Percentiles rank a stretch among this genome's conserved stretches.
These are phyloP conservation scores for Tetraselmis striata DNA, from an alignment of 139 green algal genomes.

Conservation along the genomic window DNA sequence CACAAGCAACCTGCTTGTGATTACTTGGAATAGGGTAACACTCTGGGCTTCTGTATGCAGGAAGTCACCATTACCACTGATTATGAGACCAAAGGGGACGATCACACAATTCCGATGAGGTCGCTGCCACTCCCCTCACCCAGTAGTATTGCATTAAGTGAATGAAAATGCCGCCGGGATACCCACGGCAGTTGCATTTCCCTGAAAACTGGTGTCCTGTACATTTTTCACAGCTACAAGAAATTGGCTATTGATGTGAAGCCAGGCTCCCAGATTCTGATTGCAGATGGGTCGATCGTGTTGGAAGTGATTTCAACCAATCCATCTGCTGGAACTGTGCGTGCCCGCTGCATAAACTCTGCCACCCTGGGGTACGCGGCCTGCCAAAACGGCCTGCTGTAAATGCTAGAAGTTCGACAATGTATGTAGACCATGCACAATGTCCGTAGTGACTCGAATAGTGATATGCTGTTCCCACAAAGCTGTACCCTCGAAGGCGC, in stretches of 20 bases:
- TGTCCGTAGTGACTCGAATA: no score
- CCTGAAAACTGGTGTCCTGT: neutral
- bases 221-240: conserved; percentile 59
- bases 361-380: conserved; percentile 72
- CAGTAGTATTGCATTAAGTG: neutral
- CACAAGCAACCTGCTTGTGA: neutral
- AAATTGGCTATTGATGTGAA: conserved; percentile 82
- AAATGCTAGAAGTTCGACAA: neutral
- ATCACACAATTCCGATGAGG: conserved; percentile 78
- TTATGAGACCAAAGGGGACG: conserved; percentile 76
- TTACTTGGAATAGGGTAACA: neutral
- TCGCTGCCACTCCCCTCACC: conserved; percentile 16
- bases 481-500: no score
- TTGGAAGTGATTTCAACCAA: conserved; percentile 84
- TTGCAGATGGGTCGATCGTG: conserved; percentile 91
- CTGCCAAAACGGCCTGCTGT: neutral
- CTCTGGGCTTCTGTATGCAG: conserved; percentile 27
- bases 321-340: conserved; percentile 66
- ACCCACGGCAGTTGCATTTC: neutral
- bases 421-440: no score
- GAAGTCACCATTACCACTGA: conserved; percentile 92
- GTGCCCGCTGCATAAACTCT: conserved; percentile 78
- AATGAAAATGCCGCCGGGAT: neutral
- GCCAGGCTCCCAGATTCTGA: conserved; percentile 80
- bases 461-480: no score